Evolutionary conservation across 169 alveolate species (phyloP).

Genomic region (Cyclospora cayetanensis): DNA sequence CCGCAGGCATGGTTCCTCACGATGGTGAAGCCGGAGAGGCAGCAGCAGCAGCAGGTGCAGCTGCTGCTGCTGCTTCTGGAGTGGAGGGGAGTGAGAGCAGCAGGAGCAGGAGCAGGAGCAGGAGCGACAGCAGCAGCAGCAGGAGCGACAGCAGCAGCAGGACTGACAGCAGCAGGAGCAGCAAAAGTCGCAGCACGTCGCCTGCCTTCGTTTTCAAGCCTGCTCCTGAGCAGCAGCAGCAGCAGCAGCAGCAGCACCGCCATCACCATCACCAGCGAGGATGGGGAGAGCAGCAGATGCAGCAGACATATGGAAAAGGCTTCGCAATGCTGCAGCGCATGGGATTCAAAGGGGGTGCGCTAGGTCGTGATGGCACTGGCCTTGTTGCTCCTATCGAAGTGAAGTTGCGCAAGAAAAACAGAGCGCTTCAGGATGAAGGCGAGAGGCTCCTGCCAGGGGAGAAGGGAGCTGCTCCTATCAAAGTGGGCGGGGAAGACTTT

Average conservation of each 20-base stretch:
- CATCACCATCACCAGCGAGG: slow-evolving; percentile 2
- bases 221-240: background rate
- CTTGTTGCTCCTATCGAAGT: slow-evolving; percentile 73
- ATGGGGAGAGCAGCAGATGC: slow-evolving; percentile 56
- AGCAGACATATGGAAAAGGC: slow-evolving; percentile 69
- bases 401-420: slow-evolving; percentile 62
- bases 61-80: background rate
- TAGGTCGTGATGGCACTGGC: slow-evolving; percentile 72
- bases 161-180: background rate
- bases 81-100: background rate
- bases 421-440: slow-evolving; percentile 67
- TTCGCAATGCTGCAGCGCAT: slow-evolving; percentile 69
- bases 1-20: background rate
- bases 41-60: background rate
- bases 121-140: slow-evolving; percentile 25
- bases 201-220: background rate
- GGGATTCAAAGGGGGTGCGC: slow-evolving; percentile 76
- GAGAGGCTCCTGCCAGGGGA: slow-evolving; percentile 43
- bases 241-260: background rate
- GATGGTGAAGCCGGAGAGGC: background rate
- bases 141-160: background rate
- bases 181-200: background rate
- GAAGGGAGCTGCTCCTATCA: background rate
- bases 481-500: background rate
- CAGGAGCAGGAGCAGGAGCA: background rate